Evolutionary conservation across 1,284 basidiomycete genomes (phyloP).

Genomic region (Microbotryum silenes-acaulis): DNA sequence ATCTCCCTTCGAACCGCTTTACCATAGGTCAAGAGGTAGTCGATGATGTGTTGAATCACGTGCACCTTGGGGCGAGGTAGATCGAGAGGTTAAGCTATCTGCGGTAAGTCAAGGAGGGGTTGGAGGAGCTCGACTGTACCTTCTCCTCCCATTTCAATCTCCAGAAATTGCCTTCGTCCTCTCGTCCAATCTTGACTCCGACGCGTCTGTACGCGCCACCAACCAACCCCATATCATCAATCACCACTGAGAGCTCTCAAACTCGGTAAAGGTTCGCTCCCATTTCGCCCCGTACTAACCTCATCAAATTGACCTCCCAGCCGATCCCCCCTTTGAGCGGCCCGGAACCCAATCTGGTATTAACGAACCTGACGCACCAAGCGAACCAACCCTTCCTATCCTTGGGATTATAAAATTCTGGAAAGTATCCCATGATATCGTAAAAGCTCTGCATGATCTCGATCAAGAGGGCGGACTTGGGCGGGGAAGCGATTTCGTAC

Average conservation of each 20-base stretch:
- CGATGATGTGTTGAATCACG: too few species aligned
- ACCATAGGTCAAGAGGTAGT: too few species aligned
- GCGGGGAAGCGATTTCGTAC: background rate
- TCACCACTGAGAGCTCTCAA: background rate
- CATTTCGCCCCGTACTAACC: conserved; percentile 11
- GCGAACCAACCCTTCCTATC: conserved; percentile 27
- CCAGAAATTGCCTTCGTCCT: conserved; percentile 18
- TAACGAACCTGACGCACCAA: conserved; percentile 26
- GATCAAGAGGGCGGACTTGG: conserved; percentile 1
- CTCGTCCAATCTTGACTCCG: conserved; percentile 10
- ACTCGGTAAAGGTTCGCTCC: too few species aligned
- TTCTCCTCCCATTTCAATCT: conserved; percentile 27
- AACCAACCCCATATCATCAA: background rate
- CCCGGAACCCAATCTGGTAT: conserved; percentile 6
- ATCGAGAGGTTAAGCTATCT: too few species aligned
- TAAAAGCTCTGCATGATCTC: conserved; percentile 12
- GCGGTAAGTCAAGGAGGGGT: too few species aligned
- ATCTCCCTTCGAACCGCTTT: too few species aligned
- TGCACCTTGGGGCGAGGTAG: too few species aligned
- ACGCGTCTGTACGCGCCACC: conserved; percentile 14
- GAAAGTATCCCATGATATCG: background rate
- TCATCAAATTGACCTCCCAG: conserved; percentile 23
- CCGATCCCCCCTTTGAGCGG: conserved; percentile 12
- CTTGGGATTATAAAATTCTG: conserved; percentile 19
- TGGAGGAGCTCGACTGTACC: too few species aligned